Evolutionary conservation across 2,329 filamentous ascomycete species (phyloP), one percentile per base, ranked within the genome.

Genomic region (Berkeleyomyces rouxiae): DNA sequence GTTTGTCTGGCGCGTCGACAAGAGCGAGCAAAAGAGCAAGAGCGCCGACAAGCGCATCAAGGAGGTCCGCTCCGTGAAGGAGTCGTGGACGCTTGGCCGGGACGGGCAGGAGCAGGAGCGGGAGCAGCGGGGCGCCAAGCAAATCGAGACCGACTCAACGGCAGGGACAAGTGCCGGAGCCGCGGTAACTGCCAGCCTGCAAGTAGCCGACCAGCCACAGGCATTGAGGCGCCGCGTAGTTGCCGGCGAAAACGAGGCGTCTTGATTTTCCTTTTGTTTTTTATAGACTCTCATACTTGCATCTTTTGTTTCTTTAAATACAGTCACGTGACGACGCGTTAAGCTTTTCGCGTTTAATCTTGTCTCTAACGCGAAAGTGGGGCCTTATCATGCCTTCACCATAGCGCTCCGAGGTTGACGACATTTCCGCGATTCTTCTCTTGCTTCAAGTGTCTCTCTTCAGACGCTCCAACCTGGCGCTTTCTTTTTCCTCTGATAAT

Each of bases 1-100:
- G 3, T 93, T 90, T 69, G 77, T 89, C 53, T 82, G 86, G 76
- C 82, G 86, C 65, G 78, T 91, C 68, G 77, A 79, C 0, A 80
- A 90, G 67, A 85, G 85, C 1, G 88, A 85, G 70, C 76, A 77
- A 66, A 81, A 78, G 66, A 83, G 87, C 66, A 78, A 76, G 63
- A 78, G 76, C 63, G 75, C 57, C 37, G 57, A 65, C 11, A 51
- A 63, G 37, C 55, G 57, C 4, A 62, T 78, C 49, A 79, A 78
- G 44, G 88, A 90, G 72, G 77, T 81, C 16, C 88, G 83, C 72
- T 76, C 88, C 69, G 79, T 92, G 37, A 74, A 88, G 16, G 79
- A 86, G 66, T 89, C 83, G 2, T 91, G 88, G 88, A 79, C 87
- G 0, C 73, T 86, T 53, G 79, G 77, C 3, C 69, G 71, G 31